Conservation (phyloP, 2,329 filamentous ascomycete species). For the Talaromyces sp. region DNA sequence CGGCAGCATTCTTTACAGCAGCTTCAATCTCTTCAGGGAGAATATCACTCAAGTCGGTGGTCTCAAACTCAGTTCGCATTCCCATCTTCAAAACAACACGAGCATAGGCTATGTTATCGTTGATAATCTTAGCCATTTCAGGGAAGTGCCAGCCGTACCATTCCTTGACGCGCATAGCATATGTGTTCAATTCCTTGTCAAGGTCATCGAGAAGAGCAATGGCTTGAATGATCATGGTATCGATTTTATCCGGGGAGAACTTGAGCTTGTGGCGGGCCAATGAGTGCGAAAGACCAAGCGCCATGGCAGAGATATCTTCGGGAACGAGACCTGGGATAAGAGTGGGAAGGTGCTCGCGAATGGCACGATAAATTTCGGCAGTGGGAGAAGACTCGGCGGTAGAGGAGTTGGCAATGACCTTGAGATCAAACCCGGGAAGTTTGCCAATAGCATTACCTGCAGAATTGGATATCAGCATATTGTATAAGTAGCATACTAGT, state of each 20-base stretch:
- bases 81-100: slow-evolving; percentile 84
- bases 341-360: slow-evolving; percentile 83
- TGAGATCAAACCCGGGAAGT: slow-evolving; percentile 80
- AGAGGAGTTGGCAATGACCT: slow-evolving; percentile 73
- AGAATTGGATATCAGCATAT: slow-evolving; percentile 2
- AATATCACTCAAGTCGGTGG: slow-evolving; percentile 78
- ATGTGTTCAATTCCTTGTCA: slow-evolving; percentile 98
- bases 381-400: slow-evolving; percentile 75
- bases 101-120: slow-evolving; percentile 93
- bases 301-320: slow-evolving; percentile 88
- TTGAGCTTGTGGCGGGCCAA: slow-evolving; percentile 97
- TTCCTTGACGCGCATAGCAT: slow-evolving; percentile 98
- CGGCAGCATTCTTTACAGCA: slow-evolving; percentile 87
- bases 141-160: slow-evolving; percentile 99
- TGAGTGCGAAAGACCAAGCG: slow-evolving; percentile 92
- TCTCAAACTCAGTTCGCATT: slow-evolving; percentile 74
- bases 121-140: slow-evolving; percentile 93
- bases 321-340: slow-evolving; percentile 84
- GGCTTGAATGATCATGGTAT: slow-evolving; percentile 98
- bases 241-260: slow-evolving; percentile 97
- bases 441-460: slow-evolving; percentile 81
- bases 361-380: slow-evolving; percentile 87
- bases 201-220: slow-evolving; percentile 91
- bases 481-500: slow-evolving; percentile 15
- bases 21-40: slow-evolving; percentile 92